Conservation (phyloP, 2,329 filamentous ascomycete genomes). For the Phialocephala sp. region DNA sequence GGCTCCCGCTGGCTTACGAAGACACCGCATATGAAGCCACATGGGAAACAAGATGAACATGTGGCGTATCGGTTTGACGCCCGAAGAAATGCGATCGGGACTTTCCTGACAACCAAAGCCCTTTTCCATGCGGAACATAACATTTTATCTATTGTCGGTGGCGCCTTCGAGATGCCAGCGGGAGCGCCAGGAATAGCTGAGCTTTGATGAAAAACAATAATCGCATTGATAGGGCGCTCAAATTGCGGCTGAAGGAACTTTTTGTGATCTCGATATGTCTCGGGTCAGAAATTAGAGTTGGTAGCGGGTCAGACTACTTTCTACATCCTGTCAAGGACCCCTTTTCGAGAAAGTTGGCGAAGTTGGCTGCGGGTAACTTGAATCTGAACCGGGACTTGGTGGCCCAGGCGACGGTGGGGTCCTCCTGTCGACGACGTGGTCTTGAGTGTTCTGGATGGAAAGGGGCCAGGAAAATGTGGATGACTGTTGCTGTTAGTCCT, state of each 20-base stretch:
- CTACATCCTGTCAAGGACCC: constrained; percentile 10
- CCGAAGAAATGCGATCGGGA: neutral
- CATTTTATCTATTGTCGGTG: constrained; percentile 6
- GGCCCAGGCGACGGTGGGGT: neutral
- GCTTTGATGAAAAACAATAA: constrained; percentile 8
- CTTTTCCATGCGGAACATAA: constrained; percentile 2
- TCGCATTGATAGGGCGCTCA: constrained; percentile 1
- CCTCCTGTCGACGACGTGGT: constrained; percentile 4
- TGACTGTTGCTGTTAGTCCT: neutral
- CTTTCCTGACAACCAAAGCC: neutral
- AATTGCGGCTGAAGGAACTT: constrained; percentile 20
- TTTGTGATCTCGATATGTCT: constrained; percentile 15
- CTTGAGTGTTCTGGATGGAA: neutral
- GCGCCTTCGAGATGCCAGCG: neutral
- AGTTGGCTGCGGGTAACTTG: neutral
- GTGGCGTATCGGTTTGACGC: constrained; percentile 17
- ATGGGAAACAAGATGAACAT: constrained; percentile 14
- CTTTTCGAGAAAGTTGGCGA: constrained; percentile 9
- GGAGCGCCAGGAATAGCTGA: neutral
- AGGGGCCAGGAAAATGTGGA: neutral
- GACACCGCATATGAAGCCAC: constrained; percentile 5
- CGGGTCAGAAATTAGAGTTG: constrained; percentile 27
- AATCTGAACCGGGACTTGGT: neutral
- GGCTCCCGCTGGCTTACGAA: constrained; percentile 11
- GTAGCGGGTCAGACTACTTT: neutral